These are phyloP conservation scores for Globisporangium megalacanthum DNA, from an alignment of 352 stramenopile species.

Conservation along the genomic window DNA sequence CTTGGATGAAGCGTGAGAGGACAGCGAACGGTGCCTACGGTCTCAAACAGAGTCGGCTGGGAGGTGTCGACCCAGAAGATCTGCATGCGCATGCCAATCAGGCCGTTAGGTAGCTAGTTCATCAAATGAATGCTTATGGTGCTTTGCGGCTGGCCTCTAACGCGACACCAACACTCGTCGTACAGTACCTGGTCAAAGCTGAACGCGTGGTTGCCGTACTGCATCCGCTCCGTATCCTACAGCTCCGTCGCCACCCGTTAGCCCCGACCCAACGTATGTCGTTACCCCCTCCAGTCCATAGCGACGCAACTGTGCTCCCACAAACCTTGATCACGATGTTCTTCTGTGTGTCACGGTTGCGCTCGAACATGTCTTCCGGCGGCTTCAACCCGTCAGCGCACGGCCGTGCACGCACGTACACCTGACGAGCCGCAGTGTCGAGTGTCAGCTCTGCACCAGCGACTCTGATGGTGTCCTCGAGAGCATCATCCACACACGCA, in stretches of 20 bases:
- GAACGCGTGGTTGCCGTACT: conserved; percentile 84
- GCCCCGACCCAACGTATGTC: neutral
- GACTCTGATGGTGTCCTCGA: no score
- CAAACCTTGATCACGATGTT: conserved; percentile 82
- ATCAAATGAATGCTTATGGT: no score
- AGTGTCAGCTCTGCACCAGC: no score
- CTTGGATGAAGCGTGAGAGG: neutral
- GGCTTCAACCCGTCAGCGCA: conserved; percentile 64
- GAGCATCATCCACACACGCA: no score
- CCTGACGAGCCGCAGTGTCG: conserved; percentile 16
- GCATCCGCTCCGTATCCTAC: conserved; percentile 77
- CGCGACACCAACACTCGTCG: neutral
- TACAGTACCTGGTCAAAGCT: conserved; percentile 70
- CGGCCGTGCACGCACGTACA: conserved; percentile 74
- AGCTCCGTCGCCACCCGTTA: neutral
- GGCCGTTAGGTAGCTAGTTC: no score
- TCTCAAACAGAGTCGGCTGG: conserved; percentile 65
- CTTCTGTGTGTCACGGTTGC: conserved; percentile 63
- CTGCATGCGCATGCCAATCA: conserved; percentile 13
- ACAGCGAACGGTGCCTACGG: conserved; percentile 20
- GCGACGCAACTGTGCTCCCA: neutral
- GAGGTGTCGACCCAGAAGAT: conserved; percentile 82
- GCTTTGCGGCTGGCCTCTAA: neutral
- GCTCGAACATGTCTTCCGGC: conserved; percentile 81
- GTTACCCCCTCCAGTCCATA: no score